These are phyloP conservation scores for Cladochytrium replicatum DNA, from an alignment of 192 early-diverging fungal species.

Conservation along the genomic window DNA sequence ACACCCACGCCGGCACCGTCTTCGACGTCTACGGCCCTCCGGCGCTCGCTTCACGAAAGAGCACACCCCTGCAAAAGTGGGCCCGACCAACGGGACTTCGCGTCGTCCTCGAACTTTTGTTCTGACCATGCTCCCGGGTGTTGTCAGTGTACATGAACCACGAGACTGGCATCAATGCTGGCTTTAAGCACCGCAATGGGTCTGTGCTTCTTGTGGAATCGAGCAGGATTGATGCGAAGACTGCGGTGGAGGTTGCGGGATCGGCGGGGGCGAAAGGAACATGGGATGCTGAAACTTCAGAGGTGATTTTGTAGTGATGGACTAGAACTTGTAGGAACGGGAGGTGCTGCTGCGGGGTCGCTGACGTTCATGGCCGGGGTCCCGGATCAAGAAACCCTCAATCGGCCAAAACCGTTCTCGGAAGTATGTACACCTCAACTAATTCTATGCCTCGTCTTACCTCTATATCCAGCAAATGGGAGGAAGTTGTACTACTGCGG, in stretches of 20 bases:
- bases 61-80: slow-evolving; percentile 40
- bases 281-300: too few relatives aligned
- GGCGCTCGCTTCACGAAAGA: slow-evolving; percentile 42
- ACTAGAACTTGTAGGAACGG: slow-evolving; percentile 44
- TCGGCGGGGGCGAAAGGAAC: slow-evolving; percentile 50
- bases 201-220: slow-evolving; percentile 66
- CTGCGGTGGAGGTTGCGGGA: slow-evolving; percentile 61
- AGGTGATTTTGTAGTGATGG: too few relatives aligned
- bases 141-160: slow-evolving; percentile 74
- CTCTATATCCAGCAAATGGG: slow-evolving; percentile 57
- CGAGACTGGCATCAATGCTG: slow-evolving; percentile 51
- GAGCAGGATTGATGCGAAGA: slow-evolving; percentile 81
- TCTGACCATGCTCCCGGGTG: slow-evolving; percentile 89
- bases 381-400: slow-evolving; percentile 42
- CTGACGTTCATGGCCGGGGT: slow-evolving; percentile 96
- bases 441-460: too few relatives aligned
- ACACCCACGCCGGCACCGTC: slow-evolving; percentile 51
- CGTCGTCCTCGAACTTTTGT: slow-evolving; percentile 56
- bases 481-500: slow-evolving; percentile 86
- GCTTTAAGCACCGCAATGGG: slow-evolving; percentile 11
- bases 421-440: too few relatives aligned
- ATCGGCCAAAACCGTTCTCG: slow-evolving; percentile 44
- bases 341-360: slow-evolving; percentile 81
- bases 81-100: slow-evolving; percentile 57
- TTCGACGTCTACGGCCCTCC: slow-evolving; percentile 56